Percentiles rank a stretch among this genome's conserved stretches.
These are phyloP conservation scores for Amphichorda felina DNA, from an alignment of 2,329 filamentous ascomycete genomes.

Conservation along the genomic window DNA sequence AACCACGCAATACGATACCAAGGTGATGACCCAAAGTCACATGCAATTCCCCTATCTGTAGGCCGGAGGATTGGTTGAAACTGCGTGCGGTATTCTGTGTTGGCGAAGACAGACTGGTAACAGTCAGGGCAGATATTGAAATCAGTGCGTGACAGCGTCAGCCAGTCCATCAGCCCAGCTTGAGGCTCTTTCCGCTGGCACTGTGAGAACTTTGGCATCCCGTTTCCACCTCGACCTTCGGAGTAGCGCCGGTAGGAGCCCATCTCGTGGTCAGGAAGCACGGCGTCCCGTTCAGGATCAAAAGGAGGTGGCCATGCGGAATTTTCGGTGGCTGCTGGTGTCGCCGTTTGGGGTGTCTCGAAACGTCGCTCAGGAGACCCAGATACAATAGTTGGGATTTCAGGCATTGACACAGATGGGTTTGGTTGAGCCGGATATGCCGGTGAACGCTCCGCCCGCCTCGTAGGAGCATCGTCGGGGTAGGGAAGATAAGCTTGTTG, in stretches of 20 bases:
- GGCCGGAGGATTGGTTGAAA: conserved; percentile 50
- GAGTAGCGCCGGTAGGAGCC: conserved; percentile 41
- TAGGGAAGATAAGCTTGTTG: conserved; percentile 19
- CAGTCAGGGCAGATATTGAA: conserved; percentile 80
- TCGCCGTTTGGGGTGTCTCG: background rate
- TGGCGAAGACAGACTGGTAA: conserved; percentile 56
- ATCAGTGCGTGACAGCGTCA: conserved; percentile 58
- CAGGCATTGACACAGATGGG: conserved; percentile 12
- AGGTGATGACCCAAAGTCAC: conserved; percentile 64
- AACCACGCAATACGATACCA: conserved; percentile 84
- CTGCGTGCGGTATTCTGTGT: conserved; percentile 53
- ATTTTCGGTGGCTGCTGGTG: background rate
- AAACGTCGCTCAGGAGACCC: background rate
- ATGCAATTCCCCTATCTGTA: conserved; percentile 47
- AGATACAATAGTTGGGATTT: conserved; percentile 3
- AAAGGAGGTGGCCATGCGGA: conserved; percentile 34
- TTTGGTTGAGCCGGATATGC: background rate
- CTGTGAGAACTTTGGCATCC: conserved; percentile 41
- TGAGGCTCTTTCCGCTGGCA: conserved; percentile 57
- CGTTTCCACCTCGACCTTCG: conserved; percentile 21
- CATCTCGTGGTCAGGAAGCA: conserved; percentile 18
- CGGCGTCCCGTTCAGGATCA: conserved; percentile 23
- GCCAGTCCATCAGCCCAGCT: conserved; percentile 63
- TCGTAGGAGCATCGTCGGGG: conserved; percentile 17
- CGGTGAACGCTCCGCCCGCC: background rate